phyloP scores from a whole-genome alignment of 2,329 filamentous ascomycete species.

The Cercospora sesami region DNA sequence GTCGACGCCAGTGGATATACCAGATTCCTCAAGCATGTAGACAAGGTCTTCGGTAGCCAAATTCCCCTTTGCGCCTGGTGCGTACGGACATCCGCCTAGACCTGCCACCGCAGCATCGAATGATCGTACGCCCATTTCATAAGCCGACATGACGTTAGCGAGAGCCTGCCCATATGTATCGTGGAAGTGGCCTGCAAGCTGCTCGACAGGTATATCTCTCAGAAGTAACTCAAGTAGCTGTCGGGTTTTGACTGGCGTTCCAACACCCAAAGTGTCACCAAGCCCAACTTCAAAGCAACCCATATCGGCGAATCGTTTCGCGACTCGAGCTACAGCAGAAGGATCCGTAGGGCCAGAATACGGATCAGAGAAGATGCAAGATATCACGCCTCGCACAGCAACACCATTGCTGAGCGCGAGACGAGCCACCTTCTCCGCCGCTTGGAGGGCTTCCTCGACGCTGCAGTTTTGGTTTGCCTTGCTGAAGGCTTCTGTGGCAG shows the following conservation, averaged over 20 bases:
- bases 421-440: background rate
- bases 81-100: background rate
- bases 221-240: background rate
- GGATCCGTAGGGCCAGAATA: background rate
- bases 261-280: background rate
- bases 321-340: background rate
- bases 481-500: background rate
- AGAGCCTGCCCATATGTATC: background rate
- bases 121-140: background rate
- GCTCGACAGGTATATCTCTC: background rate
- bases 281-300: background rate
- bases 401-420: background rate
- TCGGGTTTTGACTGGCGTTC: background rate
- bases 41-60: background rate
- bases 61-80: background rate
- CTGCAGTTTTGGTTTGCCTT: background rate
- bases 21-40: background rate
- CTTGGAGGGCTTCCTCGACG: background rate
- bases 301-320: background rate
- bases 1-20: background rate
- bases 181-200: background rate
- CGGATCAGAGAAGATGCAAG: background rate
- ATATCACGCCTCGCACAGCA: background rate
- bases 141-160: background rate
- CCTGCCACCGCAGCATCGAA: background rate